Percentiles rank a stretch among this genome's conserved stretches.
Evolutionary conservation across 202 grass and related monocot genomes (phyloP).

Genomic region (Panicum hallii): DNA sequence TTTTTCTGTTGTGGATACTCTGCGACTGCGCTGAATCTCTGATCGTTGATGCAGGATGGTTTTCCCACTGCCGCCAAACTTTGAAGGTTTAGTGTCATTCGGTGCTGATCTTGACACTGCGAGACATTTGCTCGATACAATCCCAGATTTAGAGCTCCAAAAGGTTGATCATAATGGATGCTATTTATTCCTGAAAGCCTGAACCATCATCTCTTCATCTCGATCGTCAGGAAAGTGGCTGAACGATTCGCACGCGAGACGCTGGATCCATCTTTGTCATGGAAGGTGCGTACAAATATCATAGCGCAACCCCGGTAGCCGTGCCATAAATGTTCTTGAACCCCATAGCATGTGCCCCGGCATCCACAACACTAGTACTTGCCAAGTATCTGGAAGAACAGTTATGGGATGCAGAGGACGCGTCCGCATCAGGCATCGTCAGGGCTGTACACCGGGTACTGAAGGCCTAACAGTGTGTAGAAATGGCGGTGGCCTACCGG

Average conservation of each 20-base stretch:
- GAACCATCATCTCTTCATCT: constrained; percentile 1
- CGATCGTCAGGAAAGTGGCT: constrained; percentile 59
- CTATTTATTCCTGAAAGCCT: constrained; percentile 27
- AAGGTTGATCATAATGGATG: not conserved
- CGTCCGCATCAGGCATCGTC: not conserved
- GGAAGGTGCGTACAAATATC: constrained; percentile 62
- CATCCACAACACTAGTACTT: not conserved
- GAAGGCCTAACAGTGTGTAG: too few relatives aligned
- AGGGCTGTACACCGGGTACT: too few relatives aligned
- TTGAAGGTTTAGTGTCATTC: constrained; percentile 67
- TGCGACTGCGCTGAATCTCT: not conserved
- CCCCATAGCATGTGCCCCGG: constrained; percentile 32
- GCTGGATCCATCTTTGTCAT: constrained; percentile 81
- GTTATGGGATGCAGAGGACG: constrained; percentile 18
- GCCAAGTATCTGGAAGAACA: not conserved
- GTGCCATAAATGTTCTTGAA: constrained; percentile 33
- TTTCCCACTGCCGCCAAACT: constrained; percentile 40
- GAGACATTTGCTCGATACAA: not conserved
- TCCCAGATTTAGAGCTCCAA: not conserved
- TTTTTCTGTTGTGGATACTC: not conserved
- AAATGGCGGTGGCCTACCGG: too few relatives aligned
- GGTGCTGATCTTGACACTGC: constrained; percentile 46
- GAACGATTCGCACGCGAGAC: constrained; percentile 50
- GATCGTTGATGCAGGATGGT: constrained; percentile 56
- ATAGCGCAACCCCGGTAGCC: not conserved